Evolutionary conservation across 1,284 basidiomycete genomes (phyloP).

Genomic region (Sporisorium iseilematis-ciliati): DNA sequence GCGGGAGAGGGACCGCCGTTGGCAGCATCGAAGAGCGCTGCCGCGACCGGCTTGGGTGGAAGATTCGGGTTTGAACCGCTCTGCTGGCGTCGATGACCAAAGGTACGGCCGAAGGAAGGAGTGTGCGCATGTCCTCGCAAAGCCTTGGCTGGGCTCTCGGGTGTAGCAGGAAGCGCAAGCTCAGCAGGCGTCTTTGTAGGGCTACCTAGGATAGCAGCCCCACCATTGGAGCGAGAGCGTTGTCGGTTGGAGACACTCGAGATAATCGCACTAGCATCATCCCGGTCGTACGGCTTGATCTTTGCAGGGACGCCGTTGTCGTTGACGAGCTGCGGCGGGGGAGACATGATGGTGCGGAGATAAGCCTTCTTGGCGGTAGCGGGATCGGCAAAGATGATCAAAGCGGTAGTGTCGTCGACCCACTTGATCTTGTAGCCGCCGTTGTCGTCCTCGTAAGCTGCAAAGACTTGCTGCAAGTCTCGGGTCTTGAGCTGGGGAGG

Average conservation of each 20-base stretch:
- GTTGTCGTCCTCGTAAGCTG: constrained; percentile 85
- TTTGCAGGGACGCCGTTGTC: constrained; percentile 71
- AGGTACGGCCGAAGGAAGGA: constrained; percentile 34
- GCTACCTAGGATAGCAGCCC: constrained; percentile 33
- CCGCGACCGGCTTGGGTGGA: constrained; percentile 63
- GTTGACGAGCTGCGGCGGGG: constrained; percentile 73
- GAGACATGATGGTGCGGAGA: constrained; percentile 81
- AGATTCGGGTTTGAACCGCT: constrained; percentile 58
- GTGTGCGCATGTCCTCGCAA: constrained; percentile 37
- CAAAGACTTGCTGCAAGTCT: constrained; percentile 91
- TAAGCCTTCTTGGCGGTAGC: constrained; percentile 88
- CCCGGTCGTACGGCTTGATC: constrained; percentile 91
- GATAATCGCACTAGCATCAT: constrained; percentile 90
- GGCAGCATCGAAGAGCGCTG: constrained; percentile 64
- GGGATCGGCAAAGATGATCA: constrained; percentile 87
- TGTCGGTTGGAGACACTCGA: constrained; percentile 80
- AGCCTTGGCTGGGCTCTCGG: constrained; percentile 32
- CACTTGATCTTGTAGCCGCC: constrained; percentile 99
- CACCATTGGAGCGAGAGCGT: constrained; percentile 62
- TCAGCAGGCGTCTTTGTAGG: constrained; percentile 46
- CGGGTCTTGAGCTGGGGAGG: constrained; percentile 95
- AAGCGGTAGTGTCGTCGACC: constrained; percentile 94
- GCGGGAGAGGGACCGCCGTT: constrained; percentile 64
- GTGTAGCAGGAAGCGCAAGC: constrained; percentile 24
- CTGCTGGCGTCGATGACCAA: constrained; percentile 55